Base-by-base conservation (phyloP, 2,329 filamentous ascomycete species). In the Massarina eburnea region DNA sequence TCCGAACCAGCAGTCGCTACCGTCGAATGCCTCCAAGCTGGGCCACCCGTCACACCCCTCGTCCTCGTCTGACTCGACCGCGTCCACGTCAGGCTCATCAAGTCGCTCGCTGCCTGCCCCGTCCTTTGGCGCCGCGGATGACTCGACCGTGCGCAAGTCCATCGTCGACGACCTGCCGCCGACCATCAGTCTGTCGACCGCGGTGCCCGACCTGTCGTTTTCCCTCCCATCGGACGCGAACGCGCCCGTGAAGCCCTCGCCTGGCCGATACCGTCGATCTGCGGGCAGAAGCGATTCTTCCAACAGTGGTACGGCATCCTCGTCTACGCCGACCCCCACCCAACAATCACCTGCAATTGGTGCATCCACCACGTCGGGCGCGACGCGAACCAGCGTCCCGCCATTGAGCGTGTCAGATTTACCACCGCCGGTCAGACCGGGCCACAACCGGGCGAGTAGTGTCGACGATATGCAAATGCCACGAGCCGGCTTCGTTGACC, bases 231-330 rank as follows among this genome's bases (percentile, higher is more conserved):
- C 36, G 2, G 19, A 24, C 27, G 19, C 79, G 41, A 79, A 84
- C 33, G 76, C 79, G 3, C 76, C 82, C 18, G 71, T 76, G 36
- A 91, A 90, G 61, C 76, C 84, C 18, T 84, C 88, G 1, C 89
- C 89, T 1, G 91, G 96, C 67, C 83, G 92, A 48, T 96, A 96
- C 67, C 82, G 91, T 59, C 85, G 91, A 48, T 78, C 78, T 44
- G 76, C 80, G 46, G 80, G 81, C 55, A 76, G 81, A 49, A 71
- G 74, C 83, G 55, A 78, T 73, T 53, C 74, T 63, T 59, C 71
- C 57, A 59, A 62, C 51, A 66, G 67, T 39, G 56, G 64, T 17
- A 57, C 59, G 2, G 51, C 62, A 0, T 59, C 59, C 22, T 52
- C 55, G 15, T 57, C 61, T 12, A 64, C 62, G 7, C 50, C 62